A percentile compares a stretch with the other conserved stretches of the same genome.
These are phyloP conservation scores for Talaromyces albobiverticillius DNA, from an alignment of 2,329 filamentous ascomycete genomes.

Conservation along the genomic window DNA sequence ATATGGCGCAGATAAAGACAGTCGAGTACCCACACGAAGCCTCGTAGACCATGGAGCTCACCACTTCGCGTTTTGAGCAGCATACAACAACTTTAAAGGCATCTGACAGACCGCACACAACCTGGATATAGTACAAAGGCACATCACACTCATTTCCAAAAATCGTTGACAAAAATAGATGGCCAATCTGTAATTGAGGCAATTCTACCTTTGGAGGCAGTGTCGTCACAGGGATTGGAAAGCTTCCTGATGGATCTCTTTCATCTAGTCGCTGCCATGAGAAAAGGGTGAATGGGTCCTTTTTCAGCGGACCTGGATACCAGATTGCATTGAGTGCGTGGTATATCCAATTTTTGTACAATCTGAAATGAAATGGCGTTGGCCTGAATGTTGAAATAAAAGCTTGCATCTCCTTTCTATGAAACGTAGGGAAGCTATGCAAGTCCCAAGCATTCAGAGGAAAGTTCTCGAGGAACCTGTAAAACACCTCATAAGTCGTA, in stretches of 20 bases:
- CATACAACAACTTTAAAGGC: not conserved
- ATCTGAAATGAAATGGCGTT: not conserved
- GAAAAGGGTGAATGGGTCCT: not conserved
- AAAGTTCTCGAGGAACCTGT: not conserved
- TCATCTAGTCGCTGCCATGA: not conserved
- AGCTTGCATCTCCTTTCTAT: too few relatives aligned
- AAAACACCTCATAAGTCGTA: too few relatives aligned
- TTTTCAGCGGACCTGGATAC: not conserved
- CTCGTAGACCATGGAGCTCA: not conserved
- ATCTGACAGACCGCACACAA: not conserved
- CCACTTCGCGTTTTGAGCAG: not conserved
- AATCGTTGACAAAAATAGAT: not conserved
- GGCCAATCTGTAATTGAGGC: not conserved
- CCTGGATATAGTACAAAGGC: not conserved
- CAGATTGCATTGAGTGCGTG: not conserved
- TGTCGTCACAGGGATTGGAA: too few relatives aligned
- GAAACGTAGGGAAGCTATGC: not conserved
- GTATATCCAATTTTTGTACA: not conserved
- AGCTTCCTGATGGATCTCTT: not conserved
- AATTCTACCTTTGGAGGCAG: not conserved
- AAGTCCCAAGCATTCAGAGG: not conserved
- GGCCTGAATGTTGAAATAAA: not conserved
- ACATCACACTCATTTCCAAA: not conserved
- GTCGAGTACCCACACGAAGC: not conserved
- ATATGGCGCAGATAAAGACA: conserved; percentile 1